These are phyloP conservation scores for Exserohilum rostratum DNA, from an alignment of 2,329 filamentous ascomycete genomes.

Conservation along the genomic window DNA sequence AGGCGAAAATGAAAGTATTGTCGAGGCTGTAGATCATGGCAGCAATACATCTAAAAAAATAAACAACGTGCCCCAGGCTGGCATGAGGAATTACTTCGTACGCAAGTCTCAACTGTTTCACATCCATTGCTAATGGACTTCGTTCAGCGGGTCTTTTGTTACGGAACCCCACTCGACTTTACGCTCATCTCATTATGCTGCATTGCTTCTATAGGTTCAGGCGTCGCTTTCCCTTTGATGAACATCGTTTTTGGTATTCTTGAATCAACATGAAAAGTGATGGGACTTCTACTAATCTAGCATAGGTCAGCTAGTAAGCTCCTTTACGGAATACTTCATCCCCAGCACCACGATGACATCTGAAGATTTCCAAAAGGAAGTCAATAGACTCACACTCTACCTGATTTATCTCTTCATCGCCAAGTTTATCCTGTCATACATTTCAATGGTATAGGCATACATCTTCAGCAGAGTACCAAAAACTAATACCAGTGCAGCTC, in stretches of 20 bases:
- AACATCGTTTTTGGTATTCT: conserved; percentile 62
- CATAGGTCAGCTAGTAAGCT: conserved; percentile 53
- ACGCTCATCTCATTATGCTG: conserved; percentile 33
- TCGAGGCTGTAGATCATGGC: too few species aligned
- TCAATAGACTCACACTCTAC: conserved; percentile 48
- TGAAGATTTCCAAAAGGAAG: conserved; percentile 57
- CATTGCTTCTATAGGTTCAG: conserved; percentile 44
- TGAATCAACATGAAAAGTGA: conserved; percentile 38
- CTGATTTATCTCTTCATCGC: conserved; percentile 47
- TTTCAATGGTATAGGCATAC: conserved; percentile 37
- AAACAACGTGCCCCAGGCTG: too few species aligned
- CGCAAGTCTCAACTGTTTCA: too few species aligned
- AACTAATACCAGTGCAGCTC: conserved; percentile 39
- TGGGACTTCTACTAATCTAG: conserved; percentile 1
- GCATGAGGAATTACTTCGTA: too few species aligned
- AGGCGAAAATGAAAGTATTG: too few species aligned
- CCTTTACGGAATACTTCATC: conserved; percentile 63
- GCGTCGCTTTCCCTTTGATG: conserved; percentile 59
- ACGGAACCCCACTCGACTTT: conserved; percentile 42
- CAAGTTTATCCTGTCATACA: conserved; percentile 43
- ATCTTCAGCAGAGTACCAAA: neutral
- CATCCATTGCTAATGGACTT: too few species aligned
- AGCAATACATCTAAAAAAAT: too few species aligned
- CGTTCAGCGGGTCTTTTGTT: conserved; percentile 46
- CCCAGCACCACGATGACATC: conserved; percentile 52